Percentiles rank a stretch among this genome's conserved stretches.
Conservation (phyloP, 2,329 filamentous ascomycete genomes). For the Blumeria hordei region DNA sequence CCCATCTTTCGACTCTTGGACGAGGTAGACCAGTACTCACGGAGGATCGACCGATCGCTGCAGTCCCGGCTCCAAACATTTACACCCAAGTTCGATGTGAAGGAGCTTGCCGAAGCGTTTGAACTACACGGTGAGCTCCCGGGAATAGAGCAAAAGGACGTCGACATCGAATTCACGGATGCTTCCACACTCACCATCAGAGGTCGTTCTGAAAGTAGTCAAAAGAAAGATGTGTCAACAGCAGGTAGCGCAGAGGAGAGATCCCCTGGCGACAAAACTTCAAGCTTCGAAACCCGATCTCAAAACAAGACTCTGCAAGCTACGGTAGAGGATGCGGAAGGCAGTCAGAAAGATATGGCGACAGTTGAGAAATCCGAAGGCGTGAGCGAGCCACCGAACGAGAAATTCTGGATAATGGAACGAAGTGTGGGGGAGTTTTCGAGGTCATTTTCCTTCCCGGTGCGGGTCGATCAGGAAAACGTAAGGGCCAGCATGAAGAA, state of each 20-base stretch:
- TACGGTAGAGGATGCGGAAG: neutral
- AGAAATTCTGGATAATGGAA: constrained; percentile 39
- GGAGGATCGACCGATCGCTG: neutral
- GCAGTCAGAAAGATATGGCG: neutral
- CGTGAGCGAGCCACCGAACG: neutral
- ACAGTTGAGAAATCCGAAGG: neutral
- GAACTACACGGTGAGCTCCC: constrained; percentile 64
- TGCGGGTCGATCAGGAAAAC: constrained; percentile 33
- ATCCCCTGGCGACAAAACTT: neutral
- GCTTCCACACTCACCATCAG: constrained; percentile 46
- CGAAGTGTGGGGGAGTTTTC: constrained; percentile 21
- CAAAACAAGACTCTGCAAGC: neutral
- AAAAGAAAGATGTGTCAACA: neutral
- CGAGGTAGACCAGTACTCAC: constrained; percentile 33
- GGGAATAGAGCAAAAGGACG: constrained; percentile 47
- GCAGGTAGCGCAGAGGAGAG: too few relatives aligned
- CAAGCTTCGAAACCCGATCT: neutral
- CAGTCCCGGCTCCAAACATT: constrained; percentile 22
- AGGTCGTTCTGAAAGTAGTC: constrained; percentile 38
- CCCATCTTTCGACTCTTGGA: constrained; percentile 40
- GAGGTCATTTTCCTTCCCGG: constrained; percentile 40
- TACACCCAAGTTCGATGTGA: constrained; percentile 56
- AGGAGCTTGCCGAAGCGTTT: constrained; percentile 41
- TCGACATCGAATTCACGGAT: constrained; percentile 60
- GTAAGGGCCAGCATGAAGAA: constrained; percentile 40